A percentile compares a stretch with the other conserved stretches of the same genome.
phyloP scores from a whole-genome alignment of 2,329 filamentous ascomycete genomes.

The Botrytis byssoidea region DNA sequence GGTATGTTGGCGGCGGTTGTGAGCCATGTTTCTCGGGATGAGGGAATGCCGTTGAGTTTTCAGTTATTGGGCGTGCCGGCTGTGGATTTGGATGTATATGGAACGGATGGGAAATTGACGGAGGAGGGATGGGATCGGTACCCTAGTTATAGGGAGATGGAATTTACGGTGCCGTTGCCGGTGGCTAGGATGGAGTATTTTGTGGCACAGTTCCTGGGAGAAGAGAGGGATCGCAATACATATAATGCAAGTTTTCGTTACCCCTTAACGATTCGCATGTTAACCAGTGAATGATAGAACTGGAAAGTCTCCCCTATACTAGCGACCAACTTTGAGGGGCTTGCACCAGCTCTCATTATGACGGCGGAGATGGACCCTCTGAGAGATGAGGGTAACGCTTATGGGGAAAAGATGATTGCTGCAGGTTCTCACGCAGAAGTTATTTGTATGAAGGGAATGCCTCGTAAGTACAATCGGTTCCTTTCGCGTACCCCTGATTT shows the following conservation, averaged over 20 bases:
- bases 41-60: constrained; percentile 26
- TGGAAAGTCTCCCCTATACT: constrained; percentile 32
- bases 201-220: constrained; percentile 25
- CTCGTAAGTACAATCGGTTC: constrained; percentile 15
- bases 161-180: constrained; percentile 24
- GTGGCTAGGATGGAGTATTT: constrained; percentile 27
- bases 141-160: constrained; percentile 28
- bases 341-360: constrained; percentile 39
- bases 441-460: constrained; percentile 25
- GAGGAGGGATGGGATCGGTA: constrained; percentile 23
- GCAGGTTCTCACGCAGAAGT: constrained; percentile 25
- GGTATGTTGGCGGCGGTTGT: constrained; percentile 28
- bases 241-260: constrained; percentile 12
- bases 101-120: constrained; percentile 13
- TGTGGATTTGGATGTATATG: constrained; percentile 26
- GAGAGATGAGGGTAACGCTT: constrained; percentile 40
- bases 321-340: constrained; percentile 33
- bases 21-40: constrained; percentile 27
- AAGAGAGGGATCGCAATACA: constrained; percentile 14
- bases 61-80: constrained; percentile 28
- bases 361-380: constrained; percentile 42
- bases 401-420: constrained; percentile 27
- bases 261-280: neutral
- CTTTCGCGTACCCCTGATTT: too few relatives aligned
- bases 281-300: constrained; percentile 10